Evolutionary conservation across 257 asterid genomes (phyloP), one percentile per base, ranked within the genome.

Genomic region (Nicotiana paniculata): DNA sequence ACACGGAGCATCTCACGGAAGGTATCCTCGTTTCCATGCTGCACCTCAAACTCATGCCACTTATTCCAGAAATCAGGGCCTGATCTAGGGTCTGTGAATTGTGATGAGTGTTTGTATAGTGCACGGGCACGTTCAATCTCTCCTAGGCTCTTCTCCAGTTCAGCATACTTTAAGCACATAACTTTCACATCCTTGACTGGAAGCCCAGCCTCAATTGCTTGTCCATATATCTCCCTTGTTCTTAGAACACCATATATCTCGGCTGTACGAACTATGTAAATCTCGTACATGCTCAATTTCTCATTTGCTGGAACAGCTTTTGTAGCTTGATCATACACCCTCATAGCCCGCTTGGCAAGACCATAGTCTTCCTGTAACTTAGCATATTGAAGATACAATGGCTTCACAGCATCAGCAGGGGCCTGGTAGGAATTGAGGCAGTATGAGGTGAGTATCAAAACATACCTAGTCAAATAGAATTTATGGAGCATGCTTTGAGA

Each of bases 1-100:
- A 30, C 32, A 39, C 98, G 92, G 54, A 91, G 97, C 97, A 94
- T 96, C 85, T 94, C 99, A 2, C 94, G 84, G 91, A 93, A 96
- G 55, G 99, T 96, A 85, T 93, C 99, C 87, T 92, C 96, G 57
- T 95, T 95, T 54, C 99, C 98, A 81, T 93, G 98, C 85, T 90
- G 97, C 86, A 95, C 97, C 83, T 95, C 99, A 82, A 95, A 95
- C 67, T 96, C 95, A 48, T 94, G 92, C 99, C 99, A 96, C 86
- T 93, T 96, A 81, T 70, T 80, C 99, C 99, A 96, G 92, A 94
- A 92, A 69, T 90, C 97, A 16, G 92, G 87, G 62, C 93, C 98
- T 13, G 97, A 88, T 84, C 97, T 89, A 1, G 98, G 99, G 86
- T 96, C 97, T 2, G 98, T 92, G 82, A 92, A 92, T 86, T 94